Evolutionary conservation across 1,284 basidiomycete genomes (phyloP), one percentile per base, ranked within the genome.

Genomic region (Ustilago xerochloae): DNA sequence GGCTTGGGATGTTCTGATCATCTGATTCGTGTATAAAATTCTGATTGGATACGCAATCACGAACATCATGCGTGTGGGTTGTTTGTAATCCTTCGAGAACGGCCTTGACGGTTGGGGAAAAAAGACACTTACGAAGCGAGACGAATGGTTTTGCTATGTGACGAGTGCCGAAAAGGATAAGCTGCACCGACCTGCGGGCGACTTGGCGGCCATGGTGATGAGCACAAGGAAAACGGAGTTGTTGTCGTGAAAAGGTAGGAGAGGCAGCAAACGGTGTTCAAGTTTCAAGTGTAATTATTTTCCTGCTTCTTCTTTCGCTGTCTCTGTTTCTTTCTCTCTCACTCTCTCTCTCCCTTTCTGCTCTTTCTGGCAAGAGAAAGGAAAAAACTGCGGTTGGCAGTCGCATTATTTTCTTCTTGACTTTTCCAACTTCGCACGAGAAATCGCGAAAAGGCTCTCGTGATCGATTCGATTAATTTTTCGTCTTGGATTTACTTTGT

Each of bases 1-100:
- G 30, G 10, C 22, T 8, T 33, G 48, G 18, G 22, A 20, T 26
- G 30, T 50, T 57, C 52, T 63, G 55, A 55, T 74, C 70, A 74
- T 74, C 55, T 74, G 70, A 74, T 74, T 74, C 70, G 65, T 67
- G 65, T 74, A 74, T 74, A 66, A 63, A 57, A 45, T 64, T 68
- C 56, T 65, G 63, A 63, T 63, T 64, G 70, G 41, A 35, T 53
- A 60, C 65, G 70, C 70, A 74, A 68, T 74, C 70, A 74, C 46
- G 38, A 49, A 64, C 60, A 62, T 74, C 70, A 74, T 64, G 70
- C 70, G 62, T 60, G 45, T 50, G 53, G 54, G 35, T 61, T 15
- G 51, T 59, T 35, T 74, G 56, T 74, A 68, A 74, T 74, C 70
- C 65, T 74, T 63, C 33, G 15, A 43, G 28, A 38, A 16, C n/a